Conservation (phyloP, 805 yeast genomes). For the Pichia rugopelliculosa region DNA sequence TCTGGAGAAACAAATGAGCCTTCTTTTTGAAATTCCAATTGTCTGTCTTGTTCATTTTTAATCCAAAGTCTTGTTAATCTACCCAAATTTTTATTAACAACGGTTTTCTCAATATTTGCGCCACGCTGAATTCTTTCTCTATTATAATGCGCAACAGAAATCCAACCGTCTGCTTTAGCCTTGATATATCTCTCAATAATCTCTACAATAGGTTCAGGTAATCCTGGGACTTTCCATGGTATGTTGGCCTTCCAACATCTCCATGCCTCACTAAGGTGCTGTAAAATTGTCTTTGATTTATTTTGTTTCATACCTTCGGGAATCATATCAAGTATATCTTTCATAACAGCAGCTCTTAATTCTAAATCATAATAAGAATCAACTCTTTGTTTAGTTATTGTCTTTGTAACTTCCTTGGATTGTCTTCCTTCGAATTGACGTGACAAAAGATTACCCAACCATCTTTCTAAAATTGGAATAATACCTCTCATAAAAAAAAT, state of each 20-base stretch:
- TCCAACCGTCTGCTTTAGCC: conserved; percentile 97
- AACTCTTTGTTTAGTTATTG: conserved; percentile 90
- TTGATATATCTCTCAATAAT: conserved; percentile 85
- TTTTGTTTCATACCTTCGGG: conserved; percentile 89
- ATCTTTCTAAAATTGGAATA: conserved; percentile 84
- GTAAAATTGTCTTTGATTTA: conserved; percentile 79
- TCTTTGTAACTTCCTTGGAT: conserved; percentile 84
- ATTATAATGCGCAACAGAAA: conserved; percentile 85
- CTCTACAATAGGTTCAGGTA: conserved; percentile 83
- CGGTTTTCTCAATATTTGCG: conserved; percentile 90
- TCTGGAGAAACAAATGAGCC: conserved; percentile 85
- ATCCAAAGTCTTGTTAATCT: conserved; percentile 88
- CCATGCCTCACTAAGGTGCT: conserved; percentile 98
- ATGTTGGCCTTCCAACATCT: conserved; percentile 98
- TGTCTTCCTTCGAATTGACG: conserved; percentile 96
- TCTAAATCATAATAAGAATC: conserved; percentile 94
- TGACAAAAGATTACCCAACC: conserved; percentile 87
- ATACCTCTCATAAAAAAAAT: conserved; percentile 84
- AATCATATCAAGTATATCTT: conserved; percentile 93
- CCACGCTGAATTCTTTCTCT: conserved; percentile 84
- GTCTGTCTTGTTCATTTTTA: conserved; percentile 86
- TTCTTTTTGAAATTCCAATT: conserved; percentile 64
- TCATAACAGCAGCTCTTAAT: conserved; percentile 87
- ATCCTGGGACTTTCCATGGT: conserved; percentile 96
- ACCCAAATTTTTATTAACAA: conserved; percentile 88